These are phyloP conservation scores for Starmerella geochares DNA, from an alignment of 805 yeast genomes.

Conservation along the genomic window DNA sequence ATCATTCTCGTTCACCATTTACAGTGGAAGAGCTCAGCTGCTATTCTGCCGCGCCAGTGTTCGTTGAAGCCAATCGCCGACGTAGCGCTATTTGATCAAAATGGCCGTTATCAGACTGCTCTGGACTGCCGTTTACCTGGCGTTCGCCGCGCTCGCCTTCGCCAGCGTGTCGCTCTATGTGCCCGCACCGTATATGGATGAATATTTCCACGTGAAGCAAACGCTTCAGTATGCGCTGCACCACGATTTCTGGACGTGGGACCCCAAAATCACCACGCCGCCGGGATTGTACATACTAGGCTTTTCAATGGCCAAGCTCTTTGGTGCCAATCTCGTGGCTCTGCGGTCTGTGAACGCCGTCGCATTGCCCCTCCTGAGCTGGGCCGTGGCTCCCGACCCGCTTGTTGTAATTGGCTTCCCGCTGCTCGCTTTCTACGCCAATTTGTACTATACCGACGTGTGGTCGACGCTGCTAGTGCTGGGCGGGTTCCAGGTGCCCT, in stretches of 20 bases:
- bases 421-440: constrained; percentile 58
- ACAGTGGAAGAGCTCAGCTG: no score
- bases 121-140: neutral
- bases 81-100: neutral
- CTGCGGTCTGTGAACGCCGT: constrained; percentile 52
- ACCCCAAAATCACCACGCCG: constrained; percentile 88
- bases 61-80: neutral
- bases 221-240: constrained; percentile 55
- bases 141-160: constrained; percentile 2
- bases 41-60: no score
- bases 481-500: constrained; percentile 32
- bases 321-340: constrained; percentile 26
- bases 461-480: constrained; percentile 74
- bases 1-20: no score
- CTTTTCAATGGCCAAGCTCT: constrained; percentile 22
- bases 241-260: constrained; percentile 55
- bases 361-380: constrained; percentile 4
- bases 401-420: constrained; percentile 48
- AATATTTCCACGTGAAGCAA: constrained; percentile 76
- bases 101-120: neutral
- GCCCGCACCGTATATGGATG: constrained; percentile 43
- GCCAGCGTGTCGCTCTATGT: constrained; percentile 15
- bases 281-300: constrained; percentile 66
- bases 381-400: constrained; percentile 3
- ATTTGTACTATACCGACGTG: constrained; percentile 81